Conservation (phyloP, 768 basidiomycete genomes). For the Suillus paluster region DNA sequence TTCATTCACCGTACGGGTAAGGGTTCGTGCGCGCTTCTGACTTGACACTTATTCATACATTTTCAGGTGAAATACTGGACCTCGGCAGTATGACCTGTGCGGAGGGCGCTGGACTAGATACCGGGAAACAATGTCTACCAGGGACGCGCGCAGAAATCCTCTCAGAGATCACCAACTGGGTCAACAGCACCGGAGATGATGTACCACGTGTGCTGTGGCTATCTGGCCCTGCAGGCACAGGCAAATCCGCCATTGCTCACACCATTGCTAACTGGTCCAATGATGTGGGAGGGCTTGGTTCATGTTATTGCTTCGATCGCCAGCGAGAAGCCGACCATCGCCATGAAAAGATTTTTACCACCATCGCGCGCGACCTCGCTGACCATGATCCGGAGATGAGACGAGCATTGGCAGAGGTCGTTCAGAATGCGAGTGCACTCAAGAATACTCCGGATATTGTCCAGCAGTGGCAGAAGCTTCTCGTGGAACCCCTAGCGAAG, state of each 20-base stretch:
- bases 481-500: constrained; percentile 14
- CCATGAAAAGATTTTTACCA: constrained; percentile 18
- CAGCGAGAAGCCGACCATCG: constrained; percentile 9
- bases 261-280: too few relatives aligned
- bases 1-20: too few relatives aligned
- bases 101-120: too few relatives aligned
- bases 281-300: constrained; percentile 6
- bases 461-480: constrained; percentile 21
- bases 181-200: constrained; percentile 10
- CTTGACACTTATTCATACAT: too few relatives aligned
- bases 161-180: constrained; percentile 30
- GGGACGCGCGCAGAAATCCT: constrained; percentile 28
- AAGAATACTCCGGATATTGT: neutral
- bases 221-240: too few relatives aligned
- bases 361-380: constrained; percentile 9
- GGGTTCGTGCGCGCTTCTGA: too few relatives aligned
- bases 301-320: constrained; percentile 7
- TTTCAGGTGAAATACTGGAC: too few relatives aligned
- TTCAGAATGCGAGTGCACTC: neutral
- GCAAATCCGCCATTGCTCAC: constrained; percentile 6
- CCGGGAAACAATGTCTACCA: constrained; percentile 14
- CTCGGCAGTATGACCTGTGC: too few relatives aligned
- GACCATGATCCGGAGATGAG: neutral
- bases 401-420: neutral
- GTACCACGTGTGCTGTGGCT: neutral